Base-by-base conservation (phyloP, 768 basidiomycete genomes). In the Suillus americanus region DNA sequence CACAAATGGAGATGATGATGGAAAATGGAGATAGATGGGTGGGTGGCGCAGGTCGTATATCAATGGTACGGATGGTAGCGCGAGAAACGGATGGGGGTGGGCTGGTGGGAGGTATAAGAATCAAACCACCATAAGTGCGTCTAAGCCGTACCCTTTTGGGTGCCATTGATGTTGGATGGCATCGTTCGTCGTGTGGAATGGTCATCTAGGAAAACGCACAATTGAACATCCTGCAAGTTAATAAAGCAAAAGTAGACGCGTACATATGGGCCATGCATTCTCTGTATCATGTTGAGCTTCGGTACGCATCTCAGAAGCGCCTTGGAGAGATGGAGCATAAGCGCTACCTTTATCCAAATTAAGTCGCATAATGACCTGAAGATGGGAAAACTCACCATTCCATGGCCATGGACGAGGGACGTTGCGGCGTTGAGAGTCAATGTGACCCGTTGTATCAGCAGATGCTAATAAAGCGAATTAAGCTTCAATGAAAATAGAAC, bases 1-100 rank as follows among this genome's bases (percentile, higher is more conserved):
- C 2, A 13, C 23, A 23, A 37, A 59, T 56, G 45, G 62, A 56
- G 65, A 65, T 8, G 46, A 45, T 20, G 43, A 20, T n/a, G 37
- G 62, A 50, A 64, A 64, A 5, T 35, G 35, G 20, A 64, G 30
- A 40, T 46, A 23, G 10, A 40, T 18, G 2, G 65, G 65, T 0
- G 54, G 7, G 8, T 56, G 14, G 33, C 62, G 62, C n/a, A 65
- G 33, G 28, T 65, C 65, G 16, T 65, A 65, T 28, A 64, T 30
- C 7, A 65, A 33, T 6, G 60, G 13, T 1, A 35, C 46, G 1
- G 48, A 53, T 37, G 40, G 40, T 16, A 51, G 51, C 1, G 61
- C 60, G 3, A 62, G 61, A 37, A 62, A 53, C 0, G 51, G 51
- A 20, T 53, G 51, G 1, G 18, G 50, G 30, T 0, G 2, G 28